Evolutionary conservation across 257 asterid species (phyloP).

Genomic region (Dorcoceras hygrometricum): DNA sequence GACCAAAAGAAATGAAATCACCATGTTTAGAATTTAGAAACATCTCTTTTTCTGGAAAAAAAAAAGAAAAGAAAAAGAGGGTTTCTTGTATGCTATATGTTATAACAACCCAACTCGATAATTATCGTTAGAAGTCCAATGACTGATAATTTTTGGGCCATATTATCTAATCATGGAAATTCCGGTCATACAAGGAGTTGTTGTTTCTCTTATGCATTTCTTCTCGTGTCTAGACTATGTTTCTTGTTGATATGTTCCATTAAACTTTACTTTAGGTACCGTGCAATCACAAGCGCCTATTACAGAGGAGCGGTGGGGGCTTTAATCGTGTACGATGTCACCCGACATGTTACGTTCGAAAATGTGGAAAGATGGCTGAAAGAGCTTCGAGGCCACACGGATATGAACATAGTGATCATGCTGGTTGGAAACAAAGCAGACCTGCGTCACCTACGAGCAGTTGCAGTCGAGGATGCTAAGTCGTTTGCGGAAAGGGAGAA

Average conservation of each 20-base stretch:
- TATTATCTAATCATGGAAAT: background rate
- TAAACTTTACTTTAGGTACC: conserved; percentile 30
- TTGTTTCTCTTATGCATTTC: background rate
- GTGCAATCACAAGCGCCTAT: conserved; percentile 49
- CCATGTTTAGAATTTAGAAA: background rate
- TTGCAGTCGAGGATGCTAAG: conserved; percentile 25
- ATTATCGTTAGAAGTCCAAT: background rate
- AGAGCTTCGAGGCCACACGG: conserved; percentile 51
- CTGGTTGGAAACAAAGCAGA: conserved; percentile 46
- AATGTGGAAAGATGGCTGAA: conserved; percentile 45
- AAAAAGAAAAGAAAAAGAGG: no score
- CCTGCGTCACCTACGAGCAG: conserved; percentile 42
- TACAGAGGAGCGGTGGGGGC: conserved; percentile 52
- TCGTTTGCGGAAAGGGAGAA: conserved; percentile 36
- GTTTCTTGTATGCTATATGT: no score
- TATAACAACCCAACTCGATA: background rate
- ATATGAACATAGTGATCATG: conserved; percentile 42
- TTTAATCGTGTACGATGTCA: conserved; percentile 41
- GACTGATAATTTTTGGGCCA: background rate
- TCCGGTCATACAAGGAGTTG: background rate
- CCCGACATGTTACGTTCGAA: conserved; percentile 41
- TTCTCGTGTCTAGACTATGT: background rate
- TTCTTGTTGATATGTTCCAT: background rate
- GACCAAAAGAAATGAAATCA: background rate
- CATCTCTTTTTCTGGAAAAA: background rate